phyloP scores from a whole-genome alignment of 1,284 basidiomycete genomes.

The Vanrija pseudolonga region DNA sequence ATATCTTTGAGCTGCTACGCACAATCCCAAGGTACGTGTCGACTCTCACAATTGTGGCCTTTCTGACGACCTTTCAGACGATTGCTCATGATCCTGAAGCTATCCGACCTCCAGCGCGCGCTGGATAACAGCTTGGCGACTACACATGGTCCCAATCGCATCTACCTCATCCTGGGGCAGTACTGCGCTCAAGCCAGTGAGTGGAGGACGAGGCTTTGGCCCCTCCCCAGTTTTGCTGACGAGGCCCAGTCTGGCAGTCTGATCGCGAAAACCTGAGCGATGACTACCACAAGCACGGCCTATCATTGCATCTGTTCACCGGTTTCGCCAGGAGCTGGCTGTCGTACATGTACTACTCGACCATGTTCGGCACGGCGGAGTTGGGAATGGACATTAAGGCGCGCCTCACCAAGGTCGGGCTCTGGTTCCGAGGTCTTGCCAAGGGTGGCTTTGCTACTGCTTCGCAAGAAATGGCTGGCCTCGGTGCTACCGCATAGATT shows the following conservation, averaged over 20 bases:
- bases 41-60: background rate
- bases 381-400: constrained; percentile 64
- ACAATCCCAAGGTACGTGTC: constrained; percentile 66
- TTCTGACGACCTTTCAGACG: constrained; percentile 24
- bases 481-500: constrained; percentile 11
- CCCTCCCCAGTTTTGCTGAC: background rate
- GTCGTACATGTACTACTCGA: constrained; percentile 33
- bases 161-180: constrained; percentile 88
- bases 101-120: constrained; percentile 66
- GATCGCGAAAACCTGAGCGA: constrained; percentile 50
- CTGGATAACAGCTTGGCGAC: constrained; percentile 56
- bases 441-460: constrained; percentile 38
- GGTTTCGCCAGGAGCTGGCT: constrained; percentile 16
- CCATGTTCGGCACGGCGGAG: constrained; percentile 38
- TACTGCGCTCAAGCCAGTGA: constrained; percentile 63
- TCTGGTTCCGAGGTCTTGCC: constrained; percentile 57
- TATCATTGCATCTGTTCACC: constrained; percentile 22
- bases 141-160: constrained; percentile 63
- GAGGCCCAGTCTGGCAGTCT: constrained; percentile 73
- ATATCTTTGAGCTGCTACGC: constrained; percentile 78
- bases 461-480: constrained; percentile 36
- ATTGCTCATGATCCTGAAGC: constrained; percentile 46
- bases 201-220: background rate
- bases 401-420: constrained; percentile 57
- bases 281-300: constrained; percentile 12